Evolutionary conservation across 805 yeast genomes (phyloP).

Genomic region (Yarrowia deformans): DNA sequence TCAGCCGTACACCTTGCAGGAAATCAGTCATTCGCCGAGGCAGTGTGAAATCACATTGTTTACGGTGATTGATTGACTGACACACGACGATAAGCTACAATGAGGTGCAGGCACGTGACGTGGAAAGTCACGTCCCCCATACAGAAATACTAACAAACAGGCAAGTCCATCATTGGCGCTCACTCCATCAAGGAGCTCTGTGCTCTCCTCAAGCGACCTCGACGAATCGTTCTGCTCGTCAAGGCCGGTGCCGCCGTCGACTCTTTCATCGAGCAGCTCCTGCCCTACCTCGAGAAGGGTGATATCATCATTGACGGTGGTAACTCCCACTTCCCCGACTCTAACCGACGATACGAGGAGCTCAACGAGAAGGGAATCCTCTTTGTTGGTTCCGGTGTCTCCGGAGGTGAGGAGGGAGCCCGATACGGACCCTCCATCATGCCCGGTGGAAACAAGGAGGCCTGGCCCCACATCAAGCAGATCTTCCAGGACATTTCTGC

Average conservation of each 20-base stretch:
- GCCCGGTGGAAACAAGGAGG: conserved; percentile 99
- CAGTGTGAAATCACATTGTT: conserved; percentile 11
- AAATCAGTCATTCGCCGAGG: conserved; percentile 35
- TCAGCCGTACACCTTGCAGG: conserved; percentile 35
- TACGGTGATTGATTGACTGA: neutral
- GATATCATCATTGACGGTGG: conserved; percentile 99
- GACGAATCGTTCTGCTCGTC: conserved; percentile 91
- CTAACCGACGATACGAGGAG: conserved; percentile 95
- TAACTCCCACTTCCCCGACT: conserved; percentile 98
- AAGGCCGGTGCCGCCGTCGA: conserved; percentile 98
- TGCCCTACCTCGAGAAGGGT: conserved; percentile 92
- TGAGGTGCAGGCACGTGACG: conserved; percentile 10
- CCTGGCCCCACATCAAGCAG: conserved; percentile 98
- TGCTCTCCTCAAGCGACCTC: conserved; percentile 92
- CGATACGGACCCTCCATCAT: conserved; percentile 98
- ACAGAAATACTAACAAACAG: conserved; percentile 19
- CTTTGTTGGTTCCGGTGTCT: conserved; percentile 98
- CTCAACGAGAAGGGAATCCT: conserved; percentile 84
- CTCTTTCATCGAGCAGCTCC: conserved; percentile 81
- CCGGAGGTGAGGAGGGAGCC: conserved; percentile 99
- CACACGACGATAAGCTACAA: neutral
- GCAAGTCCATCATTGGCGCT: conserved; percentile 92
- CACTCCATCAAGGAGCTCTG: conserved; percentile 87
- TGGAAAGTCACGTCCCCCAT: neutral
- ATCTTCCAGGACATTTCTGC: conserved; percentile 97